Conservation (phyloP, 1,284 basidiomycete species). For the Pterulicium gracile region DNA sequence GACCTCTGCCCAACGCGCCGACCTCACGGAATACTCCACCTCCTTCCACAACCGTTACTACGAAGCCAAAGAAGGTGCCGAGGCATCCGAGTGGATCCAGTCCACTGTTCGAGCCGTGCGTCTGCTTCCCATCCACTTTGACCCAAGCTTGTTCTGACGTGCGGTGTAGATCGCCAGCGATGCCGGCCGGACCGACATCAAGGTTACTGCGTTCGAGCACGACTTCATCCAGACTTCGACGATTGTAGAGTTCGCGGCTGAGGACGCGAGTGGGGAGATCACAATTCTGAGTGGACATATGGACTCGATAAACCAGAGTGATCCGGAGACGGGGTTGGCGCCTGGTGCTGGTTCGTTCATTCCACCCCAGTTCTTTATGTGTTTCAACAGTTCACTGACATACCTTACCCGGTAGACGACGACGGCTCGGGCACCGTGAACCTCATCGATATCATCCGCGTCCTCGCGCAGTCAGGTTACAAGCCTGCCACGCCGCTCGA, state of each 20-base stretch:
- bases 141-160: neutral
- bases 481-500: constrained; percentile 28
- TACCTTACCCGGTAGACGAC: constrained; percentile 18
- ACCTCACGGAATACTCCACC: constrained; percentile 19
- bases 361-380: neutral
- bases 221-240: neutral
- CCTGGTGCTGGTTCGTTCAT: constrained; percentile 6
- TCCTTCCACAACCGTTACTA: constrained; percentile 45
- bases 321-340: neutral
- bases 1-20: constrained; percentile 14
- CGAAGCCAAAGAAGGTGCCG: constrained; percentile 32
- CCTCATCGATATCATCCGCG: constrained; percentile 37
- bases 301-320: neutral
- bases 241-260: neutral
- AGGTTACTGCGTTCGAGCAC: neutral
- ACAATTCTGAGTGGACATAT: neutral
- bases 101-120: constrained; percentile 8
- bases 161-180: neutral
- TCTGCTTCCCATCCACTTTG: constrained; percentile 8
- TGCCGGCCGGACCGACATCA: neutral
- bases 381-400: too few species aligned
- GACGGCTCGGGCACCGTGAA: constrained; percentile 29
- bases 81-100: constrained; percentile 12
- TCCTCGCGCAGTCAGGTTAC: neutral
- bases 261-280: neutral